Conservation (phyloP, 495 filamentous ascomycete species). For the Xylaria flabelliformis region DNA sequence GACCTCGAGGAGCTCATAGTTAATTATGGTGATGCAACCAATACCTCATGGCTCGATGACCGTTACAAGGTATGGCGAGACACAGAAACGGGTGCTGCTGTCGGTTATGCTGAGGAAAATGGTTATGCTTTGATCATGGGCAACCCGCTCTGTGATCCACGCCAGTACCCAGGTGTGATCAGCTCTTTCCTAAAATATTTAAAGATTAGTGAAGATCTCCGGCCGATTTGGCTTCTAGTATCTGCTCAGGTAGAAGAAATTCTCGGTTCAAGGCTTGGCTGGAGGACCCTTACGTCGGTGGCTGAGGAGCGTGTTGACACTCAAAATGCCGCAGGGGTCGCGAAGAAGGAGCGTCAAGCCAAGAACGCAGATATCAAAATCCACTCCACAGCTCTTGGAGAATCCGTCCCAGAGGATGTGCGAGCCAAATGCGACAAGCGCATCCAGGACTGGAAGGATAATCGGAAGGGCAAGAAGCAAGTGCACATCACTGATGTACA, state of each 20-base stretch:
- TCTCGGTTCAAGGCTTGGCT: constrained; percentile 75
- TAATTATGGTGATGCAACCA: constrained; percentile 88
- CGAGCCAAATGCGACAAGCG: constrained; percentile 69
- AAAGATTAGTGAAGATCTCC: constrained; percentile 70
- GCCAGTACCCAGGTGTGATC: constrained; percentile 74
- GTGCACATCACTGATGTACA: constrained; percentile 85
- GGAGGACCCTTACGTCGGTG: constrained; percentile 83
- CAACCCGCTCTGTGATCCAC: constrained; percentile 76
- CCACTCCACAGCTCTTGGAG: constrained; percentile 65
- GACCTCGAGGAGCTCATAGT: constrained; percentile 80
- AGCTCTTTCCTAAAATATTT: constrained; percentile 74
- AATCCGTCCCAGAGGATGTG: constrained; percentile 66
- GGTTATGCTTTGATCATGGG: constrained; percentile 80
- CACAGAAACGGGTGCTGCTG: constrained; percentile 73
- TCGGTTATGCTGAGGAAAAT: constrained; percentile 75
- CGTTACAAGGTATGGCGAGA: constrained; percentile 85
- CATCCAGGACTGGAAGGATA: constrained; percentile 77
- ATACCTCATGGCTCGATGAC: constrained; percentile 86
- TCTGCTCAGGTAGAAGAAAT: constrained; percentile 72
- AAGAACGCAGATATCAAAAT: constrained; percentile 80
- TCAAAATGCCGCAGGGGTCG: constrained; percentile 70
- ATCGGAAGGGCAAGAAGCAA: constrained; percentile 76
- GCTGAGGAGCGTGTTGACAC: constrained; percentile 82
- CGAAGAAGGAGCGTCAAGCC: constrained; percentile 68
- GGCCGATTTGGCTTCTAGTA: constrained; percentile 82